Base-by-base conservation (phyloP, 495 filamentous ascomycete species). In the Aspergillus sclerotioniger region DNA sequence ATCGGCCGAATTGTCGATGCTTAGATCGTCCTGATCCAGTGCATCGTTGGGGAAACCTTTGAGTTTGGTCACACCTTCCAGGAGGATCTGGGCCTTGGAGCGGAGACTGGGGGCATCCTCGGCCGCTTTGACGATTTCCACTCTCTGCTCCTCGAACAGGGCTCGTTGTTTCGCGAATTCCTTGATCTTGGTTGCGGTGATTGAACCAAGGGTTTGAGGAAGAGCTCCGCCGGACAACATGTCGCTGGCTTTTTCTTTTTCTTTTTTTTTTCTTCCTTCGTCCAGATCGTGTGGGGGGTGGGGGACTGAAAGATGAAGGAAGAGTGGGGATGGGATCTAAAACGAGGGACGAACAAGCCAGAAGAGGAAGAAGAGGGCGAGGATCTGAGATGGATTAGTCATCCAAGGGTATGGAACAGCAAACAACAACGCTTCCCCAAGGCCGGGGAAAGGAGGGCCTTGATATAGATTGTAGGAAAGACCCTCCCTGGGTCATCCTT, bases 111-210 rank as follows among this genome's bases (percentile, higher is more conserved):
- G 43, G 0, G 71, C 66, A 4, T 60, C 53, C 3, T 57, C 54
- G n/a, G 70, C 68, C 29, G 63, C 58, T n/a, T 58, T 54, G 13
- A 73, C 45, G 3, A 80, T 72, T 13, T 70, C 67, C 5, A 63
- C 49, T 56, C 70, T 73, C 51, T 58, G 72, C 43, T 64, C 66
- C 25, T 83, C 75, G 57, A 84, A 89, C 19, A 79, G 62, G 2
- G 61, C 62, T 25, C 82, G 82, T 58, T 86, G 79, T 58, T 86
- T 86, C 16, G 80, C 80, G 7, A 88, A 75, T 56, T 86, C 84
- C 17, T 69, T 74, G 50, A 88, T 79, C 63, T 89, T 89, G 45
- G 82, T 85, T 29, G 71, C 71, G 19, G 85, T 89, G 70, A 89
- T 87, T 9, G 83, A 82, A 58, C 82, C 80, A 16, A 89, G 75